phyloP scores from a whole-genome alignment of 441 rosid genomes.

The Eugenia klotzschiana region DNA sequence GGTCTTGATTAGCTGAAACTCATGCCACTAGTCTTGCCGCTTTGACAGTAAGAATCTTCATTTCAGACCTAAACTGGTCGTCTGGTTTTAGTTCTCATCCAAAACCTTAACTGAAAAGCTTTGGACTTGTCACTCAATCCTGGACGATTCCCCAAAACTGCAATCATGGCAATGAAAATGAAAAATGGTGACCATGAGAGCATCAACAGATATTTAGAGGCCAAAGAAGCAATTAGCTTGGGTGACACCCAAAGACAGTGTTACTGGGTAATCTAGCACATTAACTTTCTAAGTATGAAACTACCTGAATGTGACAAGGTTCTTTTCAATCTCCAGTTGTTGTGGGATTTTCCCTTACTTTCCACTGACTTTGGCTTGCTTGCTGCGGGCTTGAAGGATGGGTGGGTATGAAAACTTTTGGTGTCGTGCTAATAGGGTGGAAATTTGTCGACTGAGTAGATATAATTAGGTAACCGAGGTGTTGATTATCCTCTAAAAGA shows the following conservation, averaged over 20 bases:
- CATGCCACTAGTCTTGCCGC: neutral
- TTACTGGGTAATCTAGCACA: neutral
- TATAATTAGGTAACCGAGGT: neutral
- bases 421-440: neutral
- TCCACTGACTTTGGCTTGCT: neutral
- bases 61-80: neutral
- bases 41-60: neutral
- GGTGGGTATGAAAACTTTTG: neutral
- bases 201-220: neutral
- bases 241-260: neutral
- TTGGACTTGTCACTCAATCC: neutral
- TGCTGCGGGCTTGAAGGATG: neutral
- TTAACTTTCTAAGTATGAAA: neutral
- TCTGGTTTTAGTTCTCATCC: neutral
- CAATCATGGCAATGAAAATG: neutral
- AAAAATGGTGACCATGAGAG: neutral
- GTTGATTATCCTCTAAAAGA: neutral
- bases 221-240: neutral
- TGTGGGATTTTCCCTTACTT: neutral
- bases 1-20: neutral
- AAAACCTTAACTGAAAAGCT: neutral
- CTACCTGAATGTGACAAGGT: neutral
- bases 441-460: neutral
- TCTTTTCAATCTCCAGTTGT: neutral
- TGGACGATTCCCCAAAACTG: neutral